Conservation (phyloP, 176 grass and related monocot species). For the Panicum miliaceum region DNA sequence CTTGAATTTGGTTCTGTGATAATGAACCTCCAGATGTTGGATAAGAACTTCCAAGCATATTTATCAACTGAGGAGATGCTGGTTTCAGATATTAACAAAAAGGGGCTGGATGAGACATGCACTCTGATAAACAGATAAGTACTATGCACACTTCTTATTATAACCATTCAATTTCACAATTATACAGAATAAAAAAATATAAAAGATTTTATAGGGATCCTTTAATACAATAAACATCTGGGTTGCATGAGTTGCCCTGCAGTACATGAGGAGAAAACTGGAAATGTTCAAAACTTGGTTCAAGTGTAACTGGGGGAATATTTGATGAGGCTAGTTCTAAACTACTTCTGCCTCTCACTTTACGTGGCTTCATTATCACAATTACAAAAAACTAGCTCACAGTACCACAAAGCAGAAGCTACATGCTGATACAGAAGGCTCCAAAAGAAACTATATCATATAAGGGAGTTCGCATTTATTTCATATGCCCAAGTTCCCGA, state of each 20-base stretch:
- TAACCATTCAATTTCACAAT: conserved; percentile 10
- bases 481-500: neutral
- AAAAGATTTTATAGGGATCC: conserved; percentile 2
- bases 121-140: conserved; percentile 23
- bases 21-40: conserved; percentile 74
- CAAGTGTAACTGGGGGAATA: neutral
- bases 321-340: neutral
- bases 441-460: neutral
- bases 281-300: conserved; percentile 11
- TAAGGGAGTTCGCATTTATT: neutral
- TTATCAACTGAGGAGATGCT: conserved; percentile 72
- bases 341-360: neutral
- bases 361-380: neutral
- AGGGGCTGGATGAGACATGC: conserved; percentile 14
- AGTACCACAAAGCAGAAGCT: conserved; percentile 24
- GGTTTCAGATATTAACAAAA: conserved; percentile 36
- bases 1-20: conserved; percentile 87
- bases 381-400: neutral
- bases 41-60: conserved; percentile 93
- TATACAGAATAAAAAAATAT: conserved; percentile 7
- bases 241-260: neutral
- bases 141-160: neutral
- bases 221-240: neutral
- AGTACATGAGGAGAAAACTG: neutral
- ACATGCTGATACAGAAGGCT: conserved; percentile 2